phyloP scores from a whole-genome alignment of 371 early-diverging fungal species.

The Mucor sp. region DNA sequence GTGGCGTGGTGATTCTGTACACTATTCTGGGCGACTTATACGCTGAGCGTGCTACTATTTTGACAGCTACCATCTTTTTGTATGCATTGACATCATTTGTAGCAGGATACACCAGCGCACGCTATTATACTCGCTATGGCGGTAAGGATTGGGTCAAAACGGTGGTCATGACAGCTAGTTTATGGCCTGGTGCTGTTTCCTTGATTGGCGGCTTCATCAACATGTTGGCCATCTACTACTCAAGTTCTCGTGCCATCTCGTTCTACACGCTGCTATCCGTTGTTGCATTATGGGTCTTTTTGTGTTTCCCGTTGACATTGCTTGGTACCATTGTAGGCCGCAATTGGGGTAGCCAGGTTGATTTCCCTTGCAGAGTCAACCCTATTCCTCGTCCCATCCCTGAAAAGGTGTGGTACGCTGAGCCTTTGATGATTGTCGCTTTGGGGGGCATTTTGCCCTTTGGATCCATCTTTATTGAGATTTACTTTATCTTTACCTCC shows the following conservation, averaged over 20 bases:
- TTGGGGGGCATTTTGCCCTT: conserved; percentile 85
- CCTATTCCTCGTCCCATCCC: conserved; percentile 84
- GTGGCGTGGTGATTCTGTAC: conserved; percentile 68
- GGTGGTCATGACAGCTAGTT: conserved; percentile 68
- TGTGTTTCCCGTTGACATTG: conserved; percentile 78
- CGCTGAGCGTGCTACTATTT: conserved; percentile 76
- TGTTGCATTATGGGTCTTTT: conserved; percentile 73
- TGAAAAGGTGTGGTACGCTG: conserved; percentile 74
- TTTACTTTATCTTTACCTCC: conserved; percentile 84
- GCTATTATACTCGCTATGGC: conserved; percentile 72
- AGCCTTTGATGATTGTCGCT: conserved; percentile 63
- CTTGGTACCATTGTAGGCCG: conserved; percentile 78
- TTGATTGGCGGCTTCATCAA: conserved; percentile 68
- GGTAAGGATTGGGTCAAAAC: conserved; percentile 76
- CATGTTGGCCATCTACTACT: conserved; percentile 73
- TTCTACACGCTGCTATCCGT: conserved; percentile 75
- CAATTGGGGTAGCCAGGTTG: conserved; percentile 65
- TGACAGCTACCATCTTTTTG: conserved; percentile 79
- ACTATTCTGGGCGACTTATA: conserved; percentile 77
- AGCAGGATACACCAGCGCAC: conserved; percentile 71
- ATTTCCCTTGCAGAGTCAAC: conserved; percentile 84
- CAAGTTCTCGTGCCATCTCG: conserved; percentile 79
- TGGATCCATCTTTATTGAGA: conserved; percentile 84
- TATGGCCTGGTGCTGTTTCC: conserved; percentile 72
- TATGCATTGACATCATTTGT: conserved; percentile 78